Percentiles rank a stretch among this genome's conserved stretches.
Conservation (phyloP, 78 protist species). For the Emiliania huxleyi region DNA sequence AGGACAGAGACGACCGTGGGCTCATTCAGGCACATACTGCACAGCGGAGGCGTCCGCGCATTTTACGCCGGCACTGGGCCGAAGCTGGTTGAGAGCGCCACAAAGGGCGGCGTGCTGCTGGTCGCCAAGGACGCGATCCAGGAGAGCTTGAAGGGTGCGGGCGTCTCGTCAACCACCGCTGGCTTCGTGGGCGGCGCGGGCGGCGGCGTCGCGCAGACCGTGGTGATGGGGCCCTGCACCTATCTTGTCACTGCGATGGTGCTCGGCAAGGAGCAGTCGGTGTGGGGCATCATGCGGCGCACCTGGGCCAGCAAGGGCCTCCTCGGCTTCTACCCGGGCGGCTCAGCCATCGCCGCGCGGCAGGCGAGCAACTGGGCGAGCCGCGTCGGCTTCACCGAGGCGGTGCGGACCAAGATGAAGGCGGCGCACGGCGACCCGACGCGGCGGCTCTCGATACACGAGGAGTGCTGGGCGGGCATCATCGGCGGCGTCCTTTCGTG, state of each 20-base stretch:
- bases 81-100: background rate
- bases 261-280: background rate
- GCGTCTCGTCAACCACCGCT: background rate
- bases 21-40: background rate
- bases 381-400: slow-evolving; percentile 36
- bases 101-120: slow-evolving; percentile 45
- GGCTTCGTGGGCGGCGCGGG: background rate
- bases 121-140: background rate
- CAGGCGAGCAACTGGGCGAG: slow-evolving; percentile 46
- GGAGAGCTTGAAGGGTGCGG: background rate
- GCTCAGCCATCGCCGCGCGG: background rate
- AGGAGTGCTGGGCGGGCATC: background rate
- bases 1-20: background rate
- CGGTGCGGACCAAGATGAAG: background rate
- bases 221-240: slow-evolving; percentile 3
- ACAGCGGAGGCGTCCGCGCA: background rate
- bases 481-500: slow-evolving; percentile 32
- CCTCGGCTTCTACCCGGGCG: background rate
- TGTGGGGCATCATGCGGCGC: background rate
- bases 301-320: background rate
- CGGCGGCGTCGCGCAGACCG: background rate
- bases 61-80: background rate
- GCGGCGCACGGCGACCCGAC: background rate
- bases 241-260: background rate
- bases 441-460: background rate